A percentile compares a stretch with the other conserved stretches of the same genome.
These are phyloP conservation scores for Bryoerythrophyllum caledonicum DNA, from an alignment of 225 moss, liverwort and hornwort genomes.

Conservation along the genomic window DNA sequence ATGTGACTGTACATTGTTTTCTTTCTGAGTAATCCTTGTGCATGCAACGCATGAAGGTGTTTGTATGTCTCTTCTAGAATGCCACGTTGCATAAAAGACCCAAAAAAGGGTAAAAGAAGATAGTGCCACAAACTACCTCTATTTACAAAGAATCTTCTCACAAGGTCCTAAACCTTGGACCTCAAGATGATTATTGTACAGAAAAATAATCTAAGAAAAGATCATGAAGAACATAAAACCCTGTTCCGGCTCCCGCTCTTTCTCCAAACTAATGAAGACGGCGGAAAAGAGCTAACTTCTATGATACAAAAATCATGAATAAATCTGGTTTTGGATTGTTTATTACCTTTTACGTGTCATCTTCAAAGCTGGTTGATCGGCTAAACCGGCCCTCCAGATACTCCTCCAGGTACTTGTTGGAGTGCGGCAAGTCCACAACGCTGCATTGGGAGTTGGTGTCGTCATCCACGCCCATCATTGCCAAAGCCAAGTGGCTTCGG, in stretches of 20 bases:
- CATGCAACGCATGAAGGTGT: no score
- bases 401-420: constrained; percentile 49
- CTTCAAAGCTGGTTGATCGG: constrained; percentile 55
- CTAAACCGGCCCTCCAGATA: constrained; percentile 62
- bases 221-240: constrained; percentile 2
- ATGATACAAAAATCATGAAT: constrained; percentile 31
- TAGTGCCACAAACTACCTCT: background rate
- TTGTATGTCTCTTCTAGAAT: background rate
- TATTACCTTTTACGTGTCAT: constrained; percentile 7
- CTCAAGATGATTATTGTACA: constrained; percentile 50
- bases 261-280: constrained; percentile 47
- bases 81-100: background rate
- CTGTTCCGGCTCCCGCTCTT: constrained; percentile 49
- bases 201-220: background rate
- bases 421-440: constrained; percentile 47
- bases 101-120: constrained; percentile 1
- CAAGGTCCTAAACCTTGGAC: constrained; percentile 18
- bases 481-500: constrained; percentile 51
- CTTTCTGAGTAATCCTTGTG: no score
- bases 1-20: background rate
- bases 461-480: constrained; percentile 67
- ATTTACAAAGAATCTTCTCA: constrained; percentile 24
- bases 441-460: constrained; percentile 51
- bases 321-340: background rate
- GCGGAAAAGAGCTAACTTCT: constrained; percentile 43